Percentiles rank a stretch among this genome's conserved stretches.
Evolutionary conservation across 305 asterid genomes (phyloP).

Genomic region (Rubia occidens): DNA sequence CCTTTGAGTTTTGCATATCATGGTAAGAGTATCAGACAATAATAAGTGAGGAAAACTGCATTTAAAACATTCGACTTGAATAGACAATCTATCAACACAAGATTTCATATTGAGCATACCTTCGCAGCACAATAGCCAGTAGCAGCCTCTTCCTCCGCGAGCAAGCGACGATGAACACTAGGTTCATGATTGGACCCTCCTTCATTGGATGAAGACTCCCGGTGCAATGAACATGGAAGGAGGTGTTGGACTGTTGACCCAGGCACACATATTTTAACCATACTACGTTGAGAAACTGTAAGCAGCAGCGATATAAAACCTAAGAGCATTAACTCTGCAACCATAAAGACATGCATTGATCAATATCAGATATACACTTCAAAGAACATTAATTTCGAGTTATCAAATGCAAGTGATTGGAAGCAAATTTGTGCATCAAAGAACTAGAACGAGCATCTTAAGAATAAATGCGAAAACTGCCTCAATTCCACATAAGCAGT

Average conservation of each 20-base stretch:
- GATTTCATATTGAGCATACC: constrained; percentile 27
- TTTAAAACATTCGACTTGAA: not conserved
- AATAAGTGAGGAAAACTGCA: not conserved
- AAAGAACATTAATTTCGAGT: not conserved
- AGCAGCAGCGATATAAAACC: constrained; percentile 87
- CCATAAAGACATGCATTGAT: constrained; percentile 9
- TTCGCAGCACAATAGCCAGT: constrained; percentile 51
- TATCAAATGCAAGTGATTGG: not conserved
- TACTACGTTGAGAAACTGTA: constrained; percentile 66
- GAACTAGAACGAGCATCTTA: not conserved
- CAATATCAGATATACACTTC: not conserved
- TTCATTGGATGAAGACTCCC: constrained; percentile 22
- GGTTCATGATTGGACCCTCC: constrained; percentile 27
- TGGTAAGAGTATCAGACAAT: not conserved
- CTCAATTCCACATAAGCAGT: not conserved
- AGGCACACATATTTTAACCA: constrained; percentile 59
- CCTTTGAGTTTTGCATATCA: not conserved
- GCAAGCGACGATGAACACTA: constrained; percentile 45
- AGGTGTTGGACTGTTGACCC: constrained; percentile 36
- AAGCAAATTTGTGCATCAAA: not conserved
- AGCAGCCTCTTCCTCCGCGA: constrained; percentile 38
- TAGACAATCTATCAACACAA: not conserved
- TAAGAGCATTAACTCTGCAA: constrained; percentile 82
- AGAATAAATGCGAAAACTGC: too few species aligned
- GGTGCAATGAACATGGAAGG: constrained; percentile 53